phyloP scores from a whole-genome alignment of 2,329 filamentous ascomycete species.

The Sarocladiaceae sp. region DNA sequence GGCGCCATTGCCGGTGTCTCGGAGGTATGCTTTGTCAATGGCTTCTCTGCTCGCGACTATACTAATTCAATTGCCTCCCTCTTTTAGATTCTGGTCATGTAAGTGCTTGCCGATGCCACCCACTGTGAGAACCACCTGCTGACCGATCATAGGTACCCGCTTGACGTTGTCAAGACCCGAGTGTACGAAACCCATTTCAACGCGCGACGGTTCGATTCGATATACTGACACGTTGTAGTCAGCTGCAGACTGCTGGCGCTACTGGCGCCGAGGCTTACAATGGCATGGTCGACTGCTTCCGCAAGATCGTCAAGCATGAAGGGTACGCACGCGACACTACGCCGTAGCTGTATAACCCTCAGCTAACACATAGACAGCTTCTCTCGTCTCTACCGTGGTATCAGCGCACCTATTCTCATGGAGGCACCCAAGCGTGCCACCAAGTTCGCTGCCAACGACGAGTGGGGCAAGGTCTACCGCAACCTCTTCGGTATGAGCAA shows the following conservation, averaged over 20 bases:
- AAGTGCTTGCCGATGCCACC: slow-evolving; percentile 26
- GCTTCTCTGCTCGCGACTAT: slow-evolving; percentile 11
- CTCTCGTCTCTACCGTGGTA: slow-evolving; percentile 91
- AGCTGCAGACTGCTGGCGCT: slow-evolving; percentile 74
- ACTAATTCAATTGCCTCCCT: slow-evolving; percentile 9
- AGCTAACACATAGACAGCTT: slow-evolving; percentile 45
- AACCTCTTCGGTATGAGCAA: slow-evolving; percentile 77
- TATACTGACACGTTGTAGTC: slow-evolving; percentile 44
- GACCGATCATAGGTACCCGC: slow-evolving; percentile 72
- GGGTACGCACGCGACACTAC: slow-evolving; percentile 55
- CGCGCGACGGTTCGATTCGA: not conserved
- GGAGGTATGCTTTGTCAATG: slow-evolving; percentile 62
- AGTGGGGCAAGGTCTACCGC: slow-evolving; percentile 94
- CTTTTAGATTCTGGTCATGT: slow-evolving; percentile 81
- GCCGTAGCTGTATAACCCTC: not conserved
- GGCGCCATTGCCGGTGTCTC: slow-evolving; percentile 96
- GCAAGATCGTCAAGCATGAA: slow-evolving; percentile 94
- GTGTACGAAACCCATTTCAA: slow-evolving; percentile 56
- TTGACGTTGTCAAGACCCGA: slow-evolving; percentile 98
- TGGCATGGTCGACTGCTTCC: slow-evolving; percentile 97
- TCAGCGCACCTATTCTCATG: slow-evolving; percentile 94
- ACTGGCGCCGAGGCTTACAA: slow-evolving; percentile 81
- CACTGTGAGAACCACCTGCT: not conserved
- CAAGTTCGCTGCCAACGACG: slow-evolving; percentile 98
- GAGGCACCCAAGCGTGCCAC: slow-evolving; percentile 90